phyloP scores from a whole-genome alignment of 768 basidiomycete species.

The Xerocomellus intermedius region DNA sequence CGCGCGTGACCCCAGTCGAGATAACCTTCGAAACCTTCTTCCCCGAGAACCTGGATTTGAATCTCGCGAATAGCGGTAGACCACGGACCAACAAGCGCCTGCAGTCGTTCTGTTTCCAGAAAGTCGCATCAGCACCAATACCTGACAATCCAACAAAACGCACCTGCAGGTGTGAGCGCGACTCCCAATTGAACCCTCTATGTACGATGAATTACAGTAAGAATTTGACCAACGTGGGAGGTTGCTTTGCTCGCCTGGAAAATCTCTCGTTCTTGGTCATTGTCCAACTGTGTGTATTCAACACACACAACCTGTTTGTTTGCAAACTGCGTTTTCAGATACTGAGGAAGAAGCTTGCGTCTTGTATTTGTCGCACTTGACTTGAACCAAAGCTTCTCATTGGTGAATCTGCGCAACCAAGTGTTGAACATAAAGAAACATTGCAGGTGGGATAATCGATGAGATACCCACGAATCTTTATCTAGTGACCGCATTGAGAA shows the following conservation, averaged over 20 bases:
- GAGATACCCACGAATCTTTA: conserved; percentile 38
- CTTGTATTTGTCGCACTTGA: conserved; percentile 15
- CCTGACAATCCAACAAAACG: conserved; percentile 3
- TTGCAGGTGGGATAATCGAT: neutral
- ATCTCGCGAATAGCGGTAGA: conserved; percentile 43
- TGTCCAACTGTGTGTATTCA: conserved; percentile 49
- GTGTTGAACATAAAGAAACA: neutral
- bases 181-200: conserved; percentile 55
- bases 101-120: conserved; percentile 42
- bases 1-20: conserved; percentile 44
- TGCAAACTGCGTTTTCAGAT: conserved; percentile 37
- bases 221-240: neutral
- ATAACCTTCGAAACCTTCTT: conserved; percentile 37
- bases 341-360: conserved; percentile 34
- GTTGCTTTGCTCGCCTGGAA: conserved; percentile 45
- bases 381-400: conserved; percentile 40
- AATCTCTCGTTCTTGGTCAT: conserved; percentile 63
- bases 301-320: conserved; percentile 50
- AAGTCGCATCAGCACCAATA: neutral
- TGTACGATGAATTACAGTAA: neutral
- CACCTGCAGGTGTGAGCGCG: conserved; percentile 48
- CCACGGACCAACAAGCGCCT: conserved; percentile 48
- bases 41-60: conserved; percentile 35
- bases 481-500: conserved; percentile 24
- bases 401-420: conserved; percentile 26